Base-by-base conservation (phyloP, 305 asterid genomes). In the Ajuga reptans region DNA sequence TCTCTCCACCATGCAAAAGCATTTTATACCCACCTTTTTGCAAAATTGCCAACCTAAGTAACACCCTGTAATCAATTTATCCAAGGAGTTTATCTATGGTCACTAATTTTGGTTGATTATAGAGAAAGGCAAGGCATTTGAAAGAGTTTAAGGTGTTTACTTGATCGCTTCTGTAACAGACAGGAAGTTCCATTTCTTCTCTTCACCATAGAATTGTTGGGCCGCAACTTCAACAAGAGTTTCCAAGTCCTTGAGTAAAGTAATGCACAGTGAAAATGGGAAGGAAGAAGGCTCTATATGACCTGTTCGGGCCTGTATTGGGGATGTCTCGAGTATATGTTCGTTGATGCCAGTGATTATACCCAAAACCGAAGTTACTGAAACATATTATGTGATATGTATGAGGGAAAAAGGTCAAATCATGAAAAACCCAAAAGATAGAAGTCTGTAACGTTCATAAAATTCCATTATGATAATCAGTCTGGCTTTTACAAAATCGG, bases 1-100 rank as follows among this genome's bases (percentile, higher is more conserved):
- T 83, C 83, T 90, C 97, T 51, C 97, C 98, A 68, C 96, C 96
- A 45, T 80, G 97, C 83, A 92, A 84, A 79, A 92, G 96, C 94
- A 92, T 84, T 78, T 86, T 88, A 82, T 88, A 90, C 65, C 97
- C 96, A 67, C 84, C 85, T 61, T 69, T 84, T 63, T 72, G 77
- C 57, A 90, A 75, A 59, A 76, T 61, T 14, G 93, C 90, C 77
- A 90, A 62, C 82, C 98, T 85, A 50, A 92, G 85, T 42, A 86
- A 60, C 55, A 74, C 96, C 89, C 98, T 92, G 92, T 66, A 71
- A 64, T 75, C 36, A 60, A 67, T 71, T 65, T 56, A 59, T 71
- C 8, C 66, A 77, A 46, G 69, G 65, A 60, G 18, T 42, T 53
- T 37, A 67, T 54, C 16, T 39, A 24, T 16, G n/a, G 75, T 36